Percentiles rank a stretch among this genome's conserved stretches.
phyloP scores from a whole-genome alignment of 208 protist species.

The Acanthamoeba royreba region DNA sequence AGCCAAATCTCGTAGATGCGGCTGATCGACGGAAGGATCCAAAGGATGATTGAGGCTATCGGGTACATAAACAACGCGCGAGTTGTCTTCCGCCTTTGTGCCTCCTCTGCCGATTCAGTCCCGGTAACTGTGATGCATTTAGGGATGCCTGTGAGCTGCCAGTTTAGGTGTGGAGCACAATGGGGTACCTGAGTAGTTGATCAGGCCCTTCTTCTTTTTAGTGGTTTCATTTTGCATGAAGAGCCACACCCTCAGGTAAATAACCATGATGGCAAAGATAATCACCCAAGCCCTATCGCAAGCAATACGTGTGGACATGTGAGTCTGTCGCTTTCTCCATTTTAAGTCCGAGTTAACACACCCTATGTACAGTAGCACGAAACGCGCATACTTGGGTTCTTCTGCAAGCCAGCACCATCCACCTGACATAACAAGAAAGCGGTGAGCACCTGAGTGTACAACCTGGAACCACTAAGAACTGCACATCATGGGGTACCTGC shows the following conservation, averaged over 20 bases:
- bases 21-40: not conserved
- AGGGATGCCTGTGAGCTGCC: not conserved
- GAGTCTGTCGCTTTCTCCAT: too few species aligned
- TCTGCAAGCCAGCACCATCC: not conserved
- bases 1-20: not conserved
- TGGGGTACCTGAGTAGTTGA: not conserved
- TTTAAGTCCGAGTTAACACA: too few species aligned
- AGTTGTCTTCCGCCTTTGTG: not conserved
- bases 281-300: not conserved
- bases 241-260: not conserved
- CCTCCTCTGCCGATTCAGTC: not conserved
- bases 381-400: not conserved
- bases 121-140: not conserved
- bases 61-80: not conserved
- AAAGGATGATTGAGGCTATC: not conserved
- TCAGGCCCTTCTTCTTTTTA: not conserved
- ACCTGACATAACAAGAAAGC: too few species aligned
- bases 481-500: not conserved
- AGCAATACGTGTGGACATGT: too few species aligned
- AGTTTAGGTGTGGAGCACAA: not conserved
- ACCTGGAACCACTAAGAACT: not conserved
- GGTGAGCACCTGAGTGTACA: too few species aligned
- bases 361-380: not conserved
- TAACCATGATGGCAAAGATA: not conserved
- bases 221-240: not conserved